Base-by-base conservation (phyloP, 176 grass and related monocot genomes). In the Eleusine indica region DNA sequence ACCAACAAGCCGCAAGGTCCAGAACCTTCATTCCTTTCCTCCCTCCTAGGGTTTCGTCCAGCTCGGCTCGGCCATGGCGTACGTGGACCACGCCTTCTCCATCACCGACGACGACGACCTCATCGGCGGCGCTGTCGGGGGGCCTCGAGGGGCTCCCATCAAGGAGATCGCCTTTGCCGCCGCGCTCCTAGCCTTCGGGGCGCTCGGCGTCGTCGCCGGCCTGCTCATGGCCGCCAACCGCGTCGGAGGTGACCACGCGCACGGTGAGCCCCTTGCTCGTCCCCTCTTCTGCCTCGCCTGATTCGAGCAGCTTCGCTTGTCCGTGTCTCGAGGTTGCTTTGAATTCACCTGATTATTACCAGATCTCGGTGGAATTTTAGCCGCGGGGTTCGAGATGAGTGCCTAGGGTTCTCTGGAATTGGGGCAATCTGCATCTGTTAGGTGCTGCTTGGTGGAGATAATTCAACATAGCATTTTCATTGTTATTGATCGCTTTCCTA, bases 51-150 rank as follows among this genome's bases (percentile, higher is more conserved):
- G 40, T 80, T 72, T 71, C 61, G 39, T 17, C 17, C 17, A 1
- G 25, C 61, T 66, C 29, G 60, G 58, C 58, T 13, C 48, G 51
- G 17, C 30, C 18, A 99, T 99, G 97, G 97, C 97, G 74, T 99
- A 99, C 89, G 96, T 99, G 29, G 96, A 99, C 91, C 96, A 99
- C 89, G 87, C 93, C 48, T 99, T 99, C 84, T 96, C 96, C 81
- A 96, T 96, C 87, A 84, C 93, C 60, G 96, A 99, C 75, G 93
- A 99, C 76, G 96, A 96, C 75, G 89, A 96, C 86, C 90, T 96
- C 73, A 68, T 98, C 70, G 89, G 85, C 63, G 92, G 91, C 30
- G 78, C 84, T 51, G 32, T 83, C 15, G 90, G 92, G 47, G 74
- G 77, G 44, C 80, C 80, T 46, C 91, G 89, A 63, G 82, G 93